These are phyloP conservation scores for Ophiocordyceps camponoti-floridani DNA, from an alignment of 2,329 filamentous ascomycete species.

Conservation along the genomic window DNA sequence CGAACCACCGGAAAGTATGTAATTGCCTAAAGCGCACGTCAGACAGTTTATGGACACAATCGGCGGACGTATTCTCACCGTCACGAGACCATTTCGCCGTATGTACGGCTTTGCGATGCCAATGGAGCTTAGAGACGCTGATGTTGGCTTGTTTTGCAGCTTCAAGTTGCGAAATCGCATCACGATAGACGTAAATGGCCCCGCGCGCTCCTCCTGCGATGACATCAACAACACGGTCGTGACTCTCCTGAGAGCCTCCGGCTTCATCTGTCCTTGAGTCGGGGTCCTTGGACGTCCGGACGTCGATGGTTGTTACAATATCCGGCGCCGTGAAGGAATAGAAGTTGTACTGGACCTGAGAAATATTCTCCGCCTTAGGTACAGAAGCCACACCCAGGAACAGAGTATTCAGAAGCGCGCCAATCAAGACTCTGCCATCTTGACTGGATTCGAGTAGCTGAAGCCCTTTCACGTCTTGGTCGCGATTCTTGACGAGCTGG, in stretches of 20 bases:
- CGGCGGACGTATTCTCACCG: slow-evolving; percentile 31
- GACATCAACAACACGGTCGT: slow-evolving; percentile 42
- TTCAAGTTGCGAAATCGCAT: slow-evolving; percentile 45
- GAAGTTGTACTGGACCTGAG: slow-evolving; percentile 30
- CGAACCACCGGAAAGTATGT: slow-evolving; percentile 79
- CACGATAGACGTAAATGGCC: slow-evolving; percentile 64
- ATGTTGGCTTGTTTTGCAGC: slow-evolving; percentile 28
- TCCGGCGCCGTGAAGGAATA: slow-evolving; percentile 42
- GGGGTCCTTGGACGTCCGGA: too few species aligned
- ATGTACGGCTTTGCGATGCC: slow-evolving; percentile 75
- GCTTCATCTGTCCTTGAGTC: slow-evolving; percentile 1
- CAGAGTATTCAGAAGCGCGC: slow-evolving; percentile 18
- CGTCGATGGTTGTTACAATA: slow-evolving; percentile 48
- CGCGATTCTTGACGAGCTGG: slow-evolving; percentile 14
- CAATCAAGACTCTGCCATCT: slow-evolving; percentile 37
- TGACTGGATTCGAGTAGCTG: slow-evolving; percentile 28
- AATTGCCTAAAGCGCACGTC: slow-evolving; percentile 50
- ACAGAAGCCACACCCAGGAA: slow-evolving; percentile 15
- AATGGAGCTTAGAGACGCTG: slow-evolving; percentile 57
- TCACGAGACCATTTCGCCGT: slow-evolving; percentile 84
- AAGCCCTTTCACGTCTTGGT: slow-evolving; percentile 9
- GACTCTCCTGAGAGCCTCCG: slow-evolving; percentile 6
- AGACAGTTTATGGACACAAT: slow-evolving; percentile 6
- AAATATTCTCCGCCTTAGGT: slow-evolving; percentile 6
- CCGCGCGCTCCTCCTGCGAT: slow-evolving; percentile 63